Evolutionary conservation across 345 rosid genomes (phyloP), one percentile per base, ranked within the genome.

Genomic region (Chamaenerion angustifolium): DNA sequence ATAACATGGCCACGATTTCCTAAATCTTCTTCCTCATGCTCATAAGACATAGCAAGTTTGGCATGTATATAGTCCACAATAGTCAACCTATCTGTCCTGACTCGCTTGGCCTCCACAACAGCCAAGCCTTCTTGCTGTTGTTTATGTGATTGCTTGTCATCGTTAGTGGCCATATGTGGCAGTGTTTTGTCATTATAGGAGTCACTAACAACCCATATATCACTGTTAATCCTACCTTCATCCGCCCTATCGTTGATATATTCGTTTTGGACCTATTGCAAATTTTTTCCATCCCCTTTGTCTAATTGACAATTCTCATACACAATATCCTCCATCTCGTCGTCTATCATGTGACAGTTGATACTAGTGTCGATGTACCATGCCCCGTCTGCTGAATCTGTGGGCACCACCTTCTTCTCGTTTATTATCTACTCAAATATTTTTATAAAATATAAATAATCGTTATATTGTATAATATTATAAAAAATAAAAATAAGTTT

Each of bases 261-360:
- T 13, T 65, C 56, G 18, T 52, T 71, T 44, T 73, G 64, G n/a
- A 54, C 68, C 15, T 41, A 60, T 40, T 31, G 67, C 25, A 44
- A 58, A 43, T 12, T 44, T 47, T 60, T 61, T 43, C 60, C 54
- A 7, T 45, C 58, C 10, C 67, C 11, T 12, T 19, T 12, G 13
- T 17, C 11, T 62, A 65, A n/a, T 12, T 14, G 40, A 16, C 9
- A 40, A n/a, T 14, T 16, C 25, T 16, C 48, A 1, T 68, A 77
- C 18, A 73, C 76, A 37, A 61, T 59, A 23, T 85, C 85, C 56
- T 80, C 95, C 88, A 85, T 85, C 9, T 88, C 97, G 58, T 88
- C 97, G 61, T 88, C 97, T n/a, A n/a, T n/a, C n/a, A n/a, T n/a
- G n/a, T n/a, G n/a, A n/a, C n/a, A n/a, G n/a, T n/a, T n/a, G n/a